Conservation (phyloP, 345 rosid genomes). For the Stellera chamaejasme region DNA sequence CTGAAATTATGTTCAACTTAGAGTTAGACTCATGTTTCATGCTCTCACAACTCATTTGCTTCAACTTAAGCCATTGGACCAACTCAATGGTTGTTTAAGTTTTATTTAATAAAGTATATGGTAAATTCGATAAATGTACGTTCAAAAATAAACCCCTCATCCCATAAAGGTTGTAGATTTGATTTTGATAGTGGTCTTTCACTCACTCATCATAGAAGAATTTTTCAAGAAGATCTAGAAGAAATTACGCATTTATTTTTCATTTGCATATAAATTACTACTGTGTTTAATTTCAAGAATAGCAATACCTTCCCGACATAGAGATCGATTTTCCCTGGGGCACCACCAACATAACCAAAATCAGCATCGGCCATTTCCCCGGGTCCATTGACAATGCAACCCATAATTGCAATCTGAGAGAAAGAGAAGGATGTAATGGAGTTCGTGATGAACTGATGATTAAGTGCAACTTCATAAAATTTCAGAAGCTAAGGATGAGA, state of each 20-base stretch:
- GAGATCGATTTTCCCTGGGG: constrained; percentile 95
- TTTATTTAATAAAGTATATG: too few species aligned
- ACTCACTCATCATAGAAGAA: too few species aligned
- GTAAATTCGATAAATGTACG: too few species aligned
- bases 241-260: too few species aligned
- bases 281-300: neutral
- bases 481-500: constrained; percentile 2
- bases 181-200: too few species aligned
- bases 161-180: too few species aligned
- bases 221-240: too few species aligned
- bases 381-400: constrained; percentile 97
- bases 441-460: neutral
- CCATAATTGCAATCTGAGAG: constrained; percentile 92
- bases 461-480: neutral
- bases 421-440: neutral
- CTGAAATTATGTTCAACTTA: constrained; percentile 29
- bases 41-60: neutral
- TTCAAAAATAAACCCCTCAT: too few species aligned
- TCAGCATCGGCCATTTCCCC: constrained; percentile 99
- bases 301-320: constrained; percentile 86
- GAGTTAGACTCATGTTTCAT: neutral
- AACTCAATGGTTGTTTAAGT: too few species aligned
- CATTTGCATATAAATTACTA: too few species aligned
- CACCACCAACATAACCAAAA: constrained; percentile 94
- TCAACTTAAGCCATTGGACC: too few species aligned